These are phyloP conservation scores for Citrus hindsii DNA, from an alignment of 345 rosid genomes.

Conservation along the genomic window DNA sequence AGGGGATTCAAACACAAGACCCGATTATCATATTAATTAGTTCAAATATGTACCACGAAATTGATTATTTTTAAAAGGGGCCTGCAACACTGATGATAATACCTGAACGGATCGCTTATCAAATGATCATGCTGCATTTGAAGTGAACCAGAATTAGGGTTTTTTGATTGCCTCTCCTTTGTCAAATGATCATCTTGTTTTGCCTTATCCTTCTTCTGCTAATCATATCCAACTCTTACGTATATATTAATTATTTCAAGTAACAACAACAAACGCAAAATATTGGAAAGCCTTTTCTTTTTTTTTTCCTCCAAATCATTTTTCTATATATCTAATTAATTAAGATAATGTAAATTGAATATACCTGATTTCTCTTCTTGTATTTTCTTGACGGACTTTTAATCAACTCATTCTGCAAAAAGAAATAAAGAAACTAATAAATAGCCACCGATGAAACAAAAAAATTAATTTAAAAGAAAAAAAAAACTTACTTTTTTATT, in stretches of 20 bases:
- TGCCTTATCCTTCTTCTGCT: too few relatives aligned
- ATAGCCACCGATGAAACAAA: not conserved
- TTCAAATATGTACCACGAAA: too few relatives aligned
- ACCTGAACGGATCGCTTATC: not conserved
- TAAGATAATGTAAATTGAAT: not conserved
- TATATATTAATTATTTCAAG: too few relatives aligned
- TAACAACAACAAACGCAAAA: too few relatives aligned
- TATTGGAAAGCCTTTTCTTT: too few relatives aligned
- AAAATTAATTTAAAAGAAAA: not conserved
- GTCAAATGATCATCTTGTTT: not conserved
- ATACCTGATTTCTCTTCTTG: not conserved
- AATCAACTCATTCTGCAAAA: conserved; percentile 8
- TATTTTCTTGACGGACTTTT: not conserved
- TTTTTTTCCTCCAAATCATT: too few relatives aligned
- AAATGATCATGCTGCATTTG: not conserved
- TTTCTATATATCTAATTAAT: too few relatives aligned
- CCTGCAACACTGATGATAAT: too few relatives aligned
- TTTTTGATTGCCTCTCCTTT: not conserved
- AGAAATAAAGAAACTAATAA: not conserved
- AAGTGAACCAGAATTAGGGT: not conserved
- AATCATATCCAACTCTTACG: too few relatives aligned
- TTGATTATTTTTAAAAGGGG: too few relatives aligned
- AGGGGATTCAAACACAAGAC: too few relatives aligned
- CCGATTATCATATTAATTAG: too few relatives aligned
- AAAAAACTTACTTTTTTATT: conserved; percentile 1